A percentile compares a stretch with the other conserved stretches of the same genome.
phyloP scores from a whole-genome alignment of 2,329 filamentous ascomycete genomes.

The Coleophoma crateriformis region DNA sequence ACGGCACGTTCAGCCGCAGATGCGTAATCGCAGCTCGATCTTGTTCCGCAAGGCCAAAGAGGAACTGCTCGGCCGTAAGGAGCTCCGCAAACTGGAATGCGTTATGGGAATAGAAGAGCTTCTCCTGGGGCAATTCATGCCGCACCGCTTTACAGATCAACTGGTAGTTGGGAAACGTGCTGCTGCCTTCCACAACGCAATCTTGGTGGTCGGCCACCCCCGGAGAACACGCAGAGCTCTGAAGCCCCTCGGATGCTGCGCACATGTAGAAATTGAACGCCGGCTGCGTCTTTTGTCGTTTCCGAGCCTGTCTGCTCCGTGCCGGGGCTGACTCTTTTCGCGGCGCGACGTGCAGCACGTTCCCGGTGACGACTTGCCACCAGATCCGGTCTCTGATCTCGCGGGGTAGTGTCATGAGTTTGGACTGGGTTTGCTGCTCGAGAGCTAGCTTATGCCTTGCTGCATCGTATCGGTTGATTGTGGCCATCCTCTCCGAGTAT shows the following conservation, averaged over 20 bases:
- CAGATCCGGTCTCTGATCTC: conserved; percentile 14
- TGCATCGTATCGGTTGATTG: background rate
- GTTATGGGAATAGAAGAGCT: conserved; percentile 9
- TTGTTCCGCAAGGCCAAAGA: conserved; percentile 12
- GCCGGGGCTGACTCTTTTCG: background rate
- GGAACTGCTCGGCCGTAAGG: conserved; percentile 6
- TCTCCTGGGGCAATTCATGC: conserved; percentile 7
- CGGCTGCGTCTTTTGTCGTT: background rate
- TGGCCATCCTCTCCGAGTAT: background rate
- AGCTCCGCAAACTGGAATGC: conserved; percentile 16
- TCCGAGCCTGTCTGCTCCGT: background rate
- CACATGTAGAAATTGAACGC: background rate
- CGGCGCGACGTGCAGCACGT: conserved; percentile 10
- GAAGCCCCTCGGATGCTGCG: background rate
- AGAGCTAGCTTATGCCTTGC: background rate
- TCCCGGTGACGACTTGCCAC: conserved; percentile 4
- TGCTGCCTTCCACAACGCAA: background rate
- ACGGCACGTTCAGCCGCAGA: conserved; percentile 8
- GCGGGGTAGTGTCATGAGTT: conserved; percentile 5
- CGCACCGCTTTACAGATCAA: conserved; percentile 9
- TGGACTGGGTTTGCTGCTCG: conserved; percentile 2
- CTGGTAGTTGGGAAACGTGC: background rate
- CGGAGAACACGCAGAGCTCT: background rate
- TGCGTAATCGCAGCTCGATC: conserved; percentile 11
- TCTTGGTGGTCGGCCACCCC: background rate